phyloP scores from a whole-genome alignment of 345 rosid genomes.

The Camelina laxa region DNA sequence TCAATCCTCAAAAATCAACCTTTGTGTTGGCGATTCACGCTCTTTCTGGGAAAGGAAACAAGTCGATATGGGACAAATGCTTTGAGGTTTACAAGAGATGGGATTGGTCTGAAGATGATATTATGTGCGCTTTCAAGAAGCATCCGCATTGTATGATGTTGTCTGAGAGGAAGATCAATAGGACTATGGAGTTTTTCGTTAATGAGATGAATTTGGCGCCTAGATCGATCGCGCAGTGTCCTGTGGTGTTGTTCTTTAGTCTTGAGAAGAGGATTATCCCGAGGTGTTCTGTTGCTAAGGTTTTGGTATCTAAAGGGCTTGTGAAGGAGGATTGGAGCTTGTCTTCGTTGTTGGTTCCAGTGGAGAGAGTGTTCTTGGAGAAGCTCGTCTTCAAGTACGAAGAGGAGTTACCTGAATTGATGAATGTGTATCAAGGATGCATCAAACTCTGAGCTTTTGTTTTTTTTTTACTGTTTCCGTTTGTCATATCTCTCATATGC shows the following conservation, averaged over 20 bases:
- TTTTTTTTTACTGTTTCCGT: neutral
- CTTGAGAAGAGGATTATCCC: slow-evolving; percentile 64
- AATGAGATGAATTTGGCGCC: slow-evolving; percentile 53
- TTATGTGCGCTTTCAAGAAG: slow-evolving; percentile 51
- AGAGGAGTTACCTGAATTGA: slow-evolving; percentile 52
- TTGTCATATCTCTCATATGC: neutral
- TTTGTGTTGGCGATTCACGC: slow-evolving; percentile 59
- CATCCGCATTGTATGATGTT: slow-evolving; percentile 59
- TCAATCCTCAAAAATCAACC: slow-evolving; percentile 49
- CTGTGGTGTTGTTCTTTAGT: slow-evolving; percentile 50
- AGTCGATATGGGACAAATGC: slow-evolving; percentile 50
- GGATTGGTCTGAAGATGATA: slow-evolving; percentile 65
- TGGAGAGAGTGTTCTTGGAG: slow-evolving; percentile 50
- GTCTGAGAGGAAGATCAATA: slow-evolving; percentile 53
- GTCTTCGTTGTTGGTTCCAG: slow-evolving; percentile 45
- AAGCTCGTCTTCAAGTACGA: slow-evolving; percentile 50
- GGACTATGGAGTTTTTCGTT: slow-evolving; percentile 56
- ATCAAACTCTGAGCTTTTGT: neutral
- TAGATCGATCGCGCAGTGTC: slow-evolving; percentile 44
- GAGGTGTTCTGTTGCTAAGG: slow-evolving; percentile 49
- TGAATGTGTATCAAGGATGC: slow-evolving; percentile 37
- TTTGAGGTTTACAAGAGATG: slow-evolving; percentile 55
- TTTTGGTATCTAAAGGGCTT: slow-evolving; percentile 52
- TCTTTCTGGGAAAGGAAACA: slow-evolving; percentile 49
- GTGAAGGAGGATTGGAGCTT: slow-evolving; percentile 54